These are phyloP conservation scores for Thymus quinquecostatus DNA, from an alignment of 257 asterid genomes.

Conservation along the genomic window DNA sequence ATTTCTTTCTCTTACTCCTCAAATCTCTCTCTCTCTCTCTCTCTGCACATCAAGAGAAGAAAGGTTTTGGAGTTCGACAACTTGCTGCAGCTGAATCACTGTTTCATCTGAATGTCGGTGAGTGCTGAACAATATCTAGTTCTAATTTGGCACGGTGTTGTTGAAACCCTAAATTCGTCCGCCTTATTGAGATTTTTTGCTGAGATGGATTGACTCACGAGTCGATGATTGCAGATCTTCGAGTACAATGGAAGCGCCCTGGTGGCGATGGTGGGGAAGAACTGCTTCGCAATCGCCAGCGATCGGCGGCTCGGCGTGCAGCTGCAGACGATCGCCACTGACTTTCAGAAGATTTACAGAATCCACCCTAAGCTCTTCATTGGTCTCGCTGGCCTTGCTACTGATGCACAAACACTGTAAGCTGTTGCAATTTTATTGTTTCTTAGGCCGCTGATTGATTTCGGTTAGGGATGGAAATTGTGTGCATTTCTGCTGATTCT, in stretches of 20 bases:
- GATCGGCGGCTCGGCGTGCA: conserved; percentile 92
- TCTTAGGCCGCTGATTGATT: neutral
- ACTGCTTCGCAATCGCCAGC: conserved; percentile 95
- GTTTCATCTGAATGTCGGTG: conserved; percentile 51
- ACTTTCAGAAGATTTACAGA: conserved; percentile 75
- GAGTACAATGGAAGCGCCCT: conserved; percentile 98
- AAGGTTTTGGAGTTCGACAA: neutral
- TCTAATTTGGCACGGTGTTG: neutral
- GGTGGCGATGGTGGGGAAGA: conserved; percentile 96
- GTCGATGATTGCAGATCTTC: conserved; percentile 62
- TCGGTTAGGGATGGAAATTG: conserved; percentile 17
- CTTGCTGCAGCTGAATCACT: conserved; percentile 31
- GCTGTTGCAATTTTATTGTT: neutral
- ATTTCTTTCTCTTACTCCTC: conserved; percentile 2
- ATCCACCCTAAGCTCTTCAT: conserved; percentile 85
- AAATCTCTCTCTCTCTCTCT: neutral
- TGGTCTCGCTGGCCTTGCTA: conserved; percentile 88
- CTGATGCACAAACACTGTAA: conserved; percentile 91
- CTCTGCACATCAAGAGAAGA: neutral
- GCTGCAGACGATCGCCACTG: conserved; percentile 89
- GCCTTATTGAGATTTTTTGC: neutral
- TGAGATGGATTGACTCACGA: conserved; percentile 13
- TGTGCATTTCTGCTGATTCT: conserved; percentile 12
- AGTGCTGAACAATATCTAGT: conserved; percentile 24
- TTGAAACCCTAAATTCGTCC: conserved; percentile 25